These are phyloP conservation scores for Pseudogymnoascus sp. DNA, from an alignment of 2,329 filamentous ascomycete genomes.

Conservation along the genomic window DNA sequence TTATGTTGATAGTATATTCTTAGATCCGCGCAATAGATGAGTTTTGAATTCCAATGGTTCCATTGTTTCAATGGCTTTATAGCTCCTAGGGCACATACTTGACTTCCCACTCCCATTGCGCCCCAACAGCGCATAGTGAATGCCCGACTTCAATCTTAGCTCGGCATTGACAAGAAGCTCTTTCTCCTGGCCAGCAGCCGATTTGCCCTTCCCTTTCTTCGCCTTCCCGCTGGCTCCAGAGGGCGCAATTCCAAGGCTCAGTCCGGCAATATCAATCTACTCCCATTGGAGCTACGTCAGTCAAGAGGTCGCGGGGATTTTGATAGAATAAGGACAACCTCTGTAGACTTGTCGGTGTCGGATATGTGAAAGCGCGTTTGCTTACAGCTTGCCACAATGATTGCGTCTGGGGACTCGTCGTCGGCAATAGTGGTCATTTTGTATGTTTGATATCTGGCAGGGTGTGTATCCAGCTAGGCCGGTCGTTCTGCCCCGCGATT, in stretches of 20 bases:
- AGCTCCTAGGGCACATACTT: conserved; percentile 40
- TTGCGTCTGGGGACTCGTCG: neutral
- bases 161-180: conserved; percentile 67
- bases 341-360: conserved; percentile 19
- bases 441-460: neutral
- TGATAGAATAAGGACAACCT: neutral
- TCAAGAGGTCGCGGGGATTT: neutral
- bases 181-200: conserved; percentile 40
- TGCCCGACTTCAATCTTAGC: conserved; percentile 63
- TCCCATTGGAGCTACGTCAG: conserved; percentile 57
- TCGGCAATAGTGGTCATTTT: neutral
- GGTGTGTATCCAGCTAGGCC: conserved; percentile 1
- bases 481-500: conserved; percentile 3
- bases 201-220: conserved; percentile 40
- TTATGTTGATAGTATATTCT: neutral
- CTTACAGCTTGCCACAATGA: conserved; percentile 27
- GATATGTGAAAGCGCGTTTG: conserved; percentile 30
- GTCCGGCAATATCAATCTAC: conserved; percentile 58
- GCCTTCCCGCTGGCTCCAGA: conserved; percentile 32
- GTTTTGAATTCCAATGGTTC: neutral
- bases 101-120: conserved; percentile 80
- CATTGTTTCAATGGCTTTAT: neutral
- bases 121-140: conserved; percentile 71
- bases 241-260: conserved; percentile 37
- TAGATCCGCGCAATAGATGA: too few relatives aligned